Percentiles rank a stretch among this genome's conserved stretches.
These are phyloP conservation scores for Pleurozium schreberi DNA, from an alignment of 225 moss, liverwort and hornwort species.

Conservation along the genomic window DNA sequence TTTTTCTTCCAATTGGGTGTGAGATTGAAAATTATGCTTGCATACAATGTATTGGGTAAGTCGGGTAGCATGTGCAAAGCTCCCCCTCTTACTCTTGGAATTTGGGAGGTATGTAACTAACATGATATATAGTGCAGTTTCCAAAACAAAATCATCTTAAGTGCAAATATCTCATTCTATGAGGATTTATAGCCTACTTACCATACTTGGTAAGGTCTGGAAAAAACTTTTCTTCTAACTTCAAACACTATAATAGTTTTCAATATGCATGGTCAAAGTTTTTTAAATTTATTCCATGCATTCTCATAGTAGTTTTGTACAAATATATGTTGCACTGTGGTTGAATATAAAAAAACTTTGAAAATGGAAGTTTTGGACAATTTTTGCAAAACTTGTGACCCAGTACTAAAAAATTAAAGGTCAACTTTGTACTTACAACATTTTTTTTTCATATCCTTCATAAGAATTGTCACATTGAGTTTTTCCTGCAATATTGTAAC, in stretches of 20 bases:
- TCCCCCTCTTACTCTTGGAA: not conserved
- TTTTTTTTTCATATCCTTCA: not conserved
- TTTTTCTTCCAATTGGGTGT: not conserved
- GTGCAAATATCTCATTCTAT: not conserved
- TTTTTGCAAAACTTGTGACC: not conserved
- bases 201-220: rapidly evolving
- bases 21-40: not conserved
- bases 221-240: not conserved
- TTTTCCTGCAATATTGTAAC: not conserved
- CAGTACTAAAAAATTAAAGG: not conserved
- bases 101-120: not conserved
- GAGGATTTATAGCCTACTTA: not conserved
- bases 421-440: not conserved
- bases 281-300: not conserved
- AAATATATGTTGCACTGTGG: not conserved
- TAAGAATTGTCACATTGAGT: not conserved
- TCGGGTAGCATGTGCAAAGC: rapidly evolving
- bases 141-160: not conserved
- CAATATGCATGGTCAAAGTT: not conserved
- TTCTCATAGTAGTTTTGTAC: not conserved
- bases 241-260: not conserved
- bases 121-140: rapidly evolving
- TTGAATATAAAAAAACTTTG: not conserved
- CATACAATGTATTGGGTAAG: rapidly evolving
- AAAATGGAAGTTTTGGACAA: rapidly evolving